phyloP scores from a whole-genome alignment of 1,284 basidiomycete species.

The Xerocomus nothofagi region DNA sequence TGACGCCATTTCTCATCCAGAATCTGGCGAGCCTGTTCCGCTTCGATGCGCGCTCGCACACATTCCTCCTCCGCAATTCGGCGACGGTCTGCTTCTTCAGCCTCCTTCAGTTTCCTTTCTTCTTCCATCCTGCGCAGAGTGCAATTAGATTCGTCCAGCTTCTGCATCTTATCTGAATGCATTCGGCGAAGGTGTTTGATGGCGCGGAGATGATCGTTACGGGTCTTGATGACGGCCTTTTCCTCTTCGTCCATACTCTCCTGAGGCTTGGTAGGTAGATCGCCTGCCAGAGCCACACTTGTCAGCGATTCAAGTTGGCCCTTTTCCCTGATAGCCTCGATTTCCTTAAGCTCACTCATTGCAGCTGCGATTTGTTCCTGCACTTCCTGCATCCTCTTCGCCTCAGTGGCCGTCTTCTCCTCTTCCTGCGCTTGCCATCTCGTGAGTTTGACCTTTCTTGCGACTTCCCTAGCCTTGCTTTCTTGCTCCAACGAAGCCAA shows the following conservation, averaged over 20 bases:
- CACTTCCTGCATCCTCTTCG: conserved; percentile 15
- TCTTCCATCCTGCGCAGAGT: conserved; percentile 21
- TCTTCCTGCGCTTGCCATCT: conserved; percentile 30
- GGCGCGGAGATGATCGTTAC: conserved; percentile 12
- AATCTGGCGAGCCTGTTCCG: conserved; percentile 9
- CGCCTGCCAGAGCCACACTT: background rate
- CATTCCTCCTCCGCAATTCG: conserved; percentile 22
- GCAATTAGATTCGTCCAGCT: conserved; percentile 14
- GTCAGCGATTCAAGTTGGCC: conserved; percentile 1
- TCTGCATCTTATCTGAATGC: conserved; percentile 18
- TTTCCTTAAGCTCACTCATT: conserved; percentile 22
- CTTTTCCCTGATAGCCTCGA: conserved; percentile 6
- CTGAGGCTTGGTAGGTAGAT: conserved; percentile 14
- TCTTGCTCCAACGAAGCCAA: conserved; percentile 28
- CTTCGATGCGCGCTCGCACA: conserved; percentile 6
- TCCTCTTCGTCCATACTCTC: conserved; percentile 31
- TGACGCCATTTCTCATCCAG: conserved; percentile 9
- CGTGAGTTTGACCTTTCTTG: conserved; percentile 14
- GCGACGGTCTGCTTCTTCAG: conserved; percentile 14
- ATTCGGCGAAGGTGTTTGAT: conserved; percentile 21
- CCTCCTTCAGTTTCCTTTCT: conserved; percentile 22
- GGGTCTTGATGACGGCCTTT: conserved; percentile 9
- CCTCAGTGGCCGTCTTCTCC: conserved; percentile 20
- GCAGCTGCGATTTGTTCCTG: conserved; percentile 25
- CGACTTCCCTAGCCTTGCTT: conserved; percentile 28